Conservation (phyloP, 2,329 filamentous ascomycete species). For the Calcarisporium arbuscula region DNA sequence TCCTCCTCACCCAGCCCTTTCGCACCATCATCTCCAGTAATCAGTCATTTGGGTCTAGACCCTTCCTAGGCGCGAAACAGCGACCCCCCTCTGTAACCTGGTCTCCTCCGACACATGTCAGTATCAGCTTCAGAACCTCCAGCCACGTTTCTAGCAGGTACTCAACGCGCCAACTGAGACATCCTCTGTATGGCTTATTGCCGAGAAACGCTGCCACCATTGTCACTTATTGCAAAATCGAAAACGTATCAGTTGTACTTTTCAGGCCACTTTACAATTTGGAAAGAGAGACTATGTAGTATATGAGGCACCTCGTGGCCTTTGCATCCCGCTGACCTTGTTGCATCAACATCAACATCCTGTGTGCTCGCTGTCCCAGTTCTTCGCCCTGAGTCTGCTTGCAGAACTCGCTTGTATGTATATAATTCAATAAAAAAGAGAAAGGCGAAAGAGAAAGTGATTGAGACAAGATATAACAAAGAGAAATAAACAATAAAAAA, state of each 20-base stretch:
- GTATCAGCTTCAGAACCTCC: too few species aligned
- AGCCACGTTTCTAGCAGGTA: too few species aligned
- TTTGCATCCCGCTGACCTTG: background rate
- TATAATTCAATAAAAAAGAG: conserved; percentile 23
- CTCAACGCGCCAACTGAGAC: too few species aligned
- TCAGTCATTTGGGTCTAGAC: too few species aligned
- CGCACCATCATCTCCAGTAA: background rate
- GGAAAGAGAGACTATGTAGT: background rate
- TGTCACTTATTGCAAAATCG: too few species aligned
- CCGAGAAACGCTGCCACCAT: too few species aligned
- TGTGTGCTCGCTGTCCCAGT: conserved; percentile 6
- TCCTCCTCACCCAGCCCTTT: background rate
- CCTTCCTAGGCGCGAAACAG: too few species aligned
- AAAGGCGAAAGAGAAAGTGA: background rate
- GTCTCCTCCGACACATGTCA: too few species aligned
- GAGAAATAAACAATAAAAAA: conserved; percentile 6
- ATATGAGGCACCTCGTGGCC: background rate
- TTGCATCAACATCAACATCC: conserved; percentile 5
- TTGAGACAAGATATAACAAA: conserved; percentile 10
- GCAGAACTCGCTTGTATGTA: conserved; percentile 27
- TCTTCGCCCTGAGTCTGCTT: conserved; percentile 20
- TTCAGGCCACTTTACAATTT: conserved; percentile 1
- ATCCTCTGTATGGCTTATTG: too few species aligned
- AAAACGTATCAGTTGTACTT: too few species aligned
- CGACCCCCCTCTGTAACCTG: too few species aligned